Base-by-base conservation (phyloP, 2,329 filamentous ascomycete species). In the Sodiomyces alkalinus region DNA sequence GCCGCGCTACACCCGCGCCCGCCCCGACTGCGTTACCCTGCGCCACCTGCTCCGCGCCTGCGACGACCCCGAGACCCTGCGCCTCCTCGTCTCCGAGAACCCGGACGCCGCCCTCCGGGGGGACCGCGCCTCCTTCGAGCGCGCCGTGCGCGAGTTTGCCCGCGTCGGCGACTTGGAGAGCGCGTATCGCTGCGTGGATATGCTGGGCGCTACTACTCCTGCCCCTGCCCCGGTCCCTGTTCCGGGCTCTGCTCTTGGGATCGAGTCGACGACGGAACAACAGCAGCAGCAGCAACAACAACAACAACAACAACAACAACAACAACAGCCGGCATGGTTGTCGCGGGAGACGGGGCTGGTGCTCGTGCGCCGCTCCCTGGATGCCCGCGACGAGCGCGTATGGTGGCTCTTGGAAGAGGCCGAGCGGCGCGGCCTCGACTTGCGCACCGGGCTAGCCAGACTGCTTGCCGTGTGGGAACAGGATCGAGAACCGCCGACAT, bases 11-110 rank as follows among this genome's bases (percentile, higher is more conserved):
- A 53, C 41, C 11, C 44, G 44, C 26, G 40, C 43, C 27, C 33
- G 28, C 6, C 44, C 46, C 5, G 35, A 41, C 9, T 34, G 42
- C 13, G 27, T 34, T 12, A 42, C 46, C 19, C 31, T 56, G 5
- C 43, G 43, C 20, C 39, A 42, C 12, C 37, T 57, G 24, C 38
- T 57, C 7, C 34, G 42, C 9, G 26, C 49, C 30, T 47, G 47
- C 37, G 31, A 29, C 11, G 33, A 45, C 6, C 15, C 17, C 5
- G 41, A 46, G 18, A 41, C 42, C 13, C 40, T 38, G 13, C 39
- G 40, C 12, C 26, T 32, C 4, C 40, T 53, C 8, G 38, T 45
- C 11, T 40, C 39, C 21, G 47, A 52, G 20, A 53, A 55, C 38
- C 39, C 34, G 10, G 32, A 39, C 17, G 30, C 38, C 14, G 28